Evolutionary conservation across 2,329 filamentous ascomycete species (phyloP).

Genomic region (Lasiodiplodia citricola): DNA sequence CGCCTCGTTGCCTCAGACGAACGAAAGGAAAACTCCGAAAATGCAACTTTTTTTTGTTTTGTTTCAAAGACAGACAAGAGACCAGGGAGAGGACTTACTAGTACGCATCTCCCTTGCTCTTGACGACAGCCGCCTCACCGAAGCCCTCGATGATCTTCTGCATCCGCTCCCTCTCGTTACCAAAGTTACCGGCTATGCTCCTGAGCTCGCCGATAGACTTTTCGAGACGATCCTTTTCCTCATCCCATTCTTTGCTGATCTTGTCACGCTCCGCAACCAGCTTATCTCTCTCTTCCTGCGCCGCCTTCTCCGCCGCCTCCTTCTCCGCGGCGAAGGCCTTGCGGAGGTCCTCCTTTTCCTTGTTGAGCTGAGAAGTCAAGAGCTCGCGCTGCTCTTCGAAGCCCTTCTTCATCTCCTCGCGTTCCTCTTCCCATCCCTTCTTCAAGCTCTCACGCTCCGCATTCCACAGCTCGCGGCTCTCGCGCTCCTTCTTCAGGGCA

Average conservation of each 20-base stretch:
- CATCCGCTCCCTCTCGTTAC: slow-evolving; percentile 48
- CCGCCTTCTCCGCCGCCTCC: slow-evolving; percentile 40
- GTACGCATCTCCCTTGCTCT: slow-evolving; percentile 50
- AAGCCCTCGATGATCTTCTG: slow-evolving; percentile 51
- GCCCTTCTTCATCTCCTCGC: slow-evolving; percentile 56
- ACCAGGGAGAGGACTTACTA: slow-evolving; percentile 46
- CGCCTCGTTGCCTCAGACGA: not conserved
- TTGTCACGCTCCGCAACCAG: slow-evolving; percentile 44
- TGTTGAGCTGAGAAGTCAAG: slow-evolving; percentile 39
- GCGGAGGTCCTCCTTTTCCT: slow-evolving; percentile 52
- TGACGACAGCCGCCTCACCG: slow-evolving; percentile 49
- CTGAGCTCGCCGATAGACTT: slow-evolving; percentile 32
- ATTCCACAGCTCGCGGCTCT: slow-evolving; percentile 54
- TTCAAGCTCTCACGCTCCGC: slow-evolving; percentile 46
- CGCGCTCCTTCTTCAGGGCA: slow-evolving; percentile 52
- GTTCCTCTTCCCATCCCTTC: slow-evolving; percentile 54
- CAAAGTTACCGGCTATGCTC: slow-evolving; percentile 45
- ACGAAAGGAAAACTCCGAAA: not conserved
- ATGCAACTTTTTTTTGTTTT: not conserved
- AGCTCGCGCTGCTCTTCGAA: slow-evolving; percentile 59
- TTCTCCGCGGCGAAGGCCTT: slow-evolving; percentile 51
- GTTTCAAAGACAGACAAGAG: not conserved
- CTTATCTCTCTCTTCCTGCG: slow-evolving; percentile 42
- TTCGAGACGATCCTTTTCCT: slow-evolving; percentile 34
- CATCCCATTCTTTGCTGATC: slow-evolving; percentile 34